A percentile compares a stretch with the other conserved stretches of the same genome.
phyloP scores from a whole-genome alignment of 2,329 filamentous ascomycete genomes.

The Pyrenochaeta sp. region DNA sequence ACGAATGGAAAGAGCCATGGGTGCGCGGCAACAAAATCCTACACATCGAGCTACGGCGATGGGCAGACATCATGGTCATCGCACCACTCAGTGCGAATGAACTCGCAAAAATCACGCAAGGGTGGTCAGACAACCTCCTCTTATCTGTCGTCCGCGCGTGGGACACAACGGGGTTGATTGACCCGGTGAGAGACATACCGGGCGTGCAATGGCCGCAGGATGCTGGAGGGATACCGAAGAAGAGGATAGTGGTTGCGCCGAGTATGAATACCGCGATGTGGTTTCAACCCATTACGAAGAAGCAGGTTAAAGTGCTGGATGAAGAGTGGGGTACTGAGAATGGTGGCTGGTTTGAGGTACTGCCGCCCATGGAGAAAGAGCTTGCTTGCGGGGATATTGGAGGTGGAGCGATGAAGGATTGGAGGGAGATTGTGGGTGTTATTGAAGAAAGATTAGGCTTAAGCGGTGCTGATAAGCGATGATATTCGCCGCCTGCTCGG shows the following conservation, averaged over 20 bases:
- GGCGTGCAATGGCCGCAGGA: conserved; percentile 32
- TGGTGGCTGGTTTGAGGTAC: conserved; percentile 70
- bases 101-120: conserved; percentile 82
- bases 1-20: conserved; percentile 87
- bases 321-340: conserved; percentile 73
- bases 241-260: conserved; percentile 75
- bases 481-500: neutral
- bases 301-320: conserved; percentile 73
- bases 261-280: conserved; percentile 95
- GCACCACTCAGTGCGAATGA: conserved; percentile 85
- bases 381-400: conserved; percentile 88
- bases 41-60: conserved; percentile 86
- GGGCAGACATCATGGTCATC: conserved; percentile 82
- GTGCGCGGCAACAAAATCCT: conserved; percentile 79
- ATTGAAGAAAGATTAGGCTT: conserved; percentile 60
- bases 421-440: conserved; percentile 74
- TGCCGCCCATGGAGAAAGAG: conserved; percentile 76
- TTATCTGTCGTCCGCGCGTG: conserved; percentile 81
- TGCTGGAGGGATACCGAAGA: conserved; percentile 50
- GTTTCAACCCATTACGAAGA: conserved; percentile 80
- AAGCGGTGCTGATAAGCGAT: neutral
- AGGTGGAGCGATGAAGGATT: conserved; percentile 82
- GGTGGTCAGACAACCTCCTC: conserved; percentile 80
- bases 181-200: conserved; percentile 39
- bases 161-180: conserved; percentile 67